Evolutionary conservation across 78 protist species (phyloP).

Genomic region (Trichosphaerium sp.): DNA sequence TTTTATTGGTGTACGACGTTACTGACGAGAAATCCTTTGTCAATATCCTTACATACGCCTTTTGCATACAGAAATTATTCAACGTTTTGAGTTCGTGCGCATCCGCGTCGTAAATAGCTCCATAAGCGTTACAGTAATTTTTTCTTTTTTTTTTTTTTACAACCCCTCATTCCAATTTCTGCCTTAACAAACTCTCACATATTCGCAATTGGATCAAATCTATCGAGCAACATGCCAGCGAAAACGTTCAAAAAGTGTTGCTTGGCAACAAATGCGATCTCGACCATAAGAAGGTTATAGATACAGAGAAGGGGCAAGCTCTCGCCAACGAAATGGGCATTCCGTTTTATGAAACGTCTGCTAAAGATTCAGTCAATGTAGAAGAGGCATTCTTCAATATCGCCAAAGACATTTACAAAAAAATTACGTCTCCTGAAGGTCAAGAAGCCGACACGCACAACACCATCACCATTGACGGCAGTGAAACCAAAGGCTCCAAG

Average conservation of each 20-base stretch:
- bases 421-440: not conserved
- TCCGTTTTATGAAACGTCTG: slow-evolving; percentile 95
- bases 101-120: not conserved
- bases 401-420: slow-evolving; percentile 84
- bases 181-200: no score
- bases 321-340: slow-evolving; percentile 77
- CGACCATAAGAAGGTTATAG: slow-evolving; percentile 64
- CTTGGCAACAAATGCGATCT: slow-evolving; percentile 94
- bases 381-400: slow-evolving; percentile 95
- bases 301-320: slow-evolving; percentile 47
- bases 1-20: slow-evolving; percentile 89
- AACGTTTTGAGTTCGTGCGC: no score
- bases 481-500: not conserved
- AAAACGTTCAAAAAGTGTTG: slow-evolving; percentile 85
- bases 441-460: slow-evolving; percentile 5
- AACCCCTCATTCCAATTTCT: slow-evolving; percentile 1
- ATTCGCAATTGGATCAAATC: slow-evolving; percentile 87
- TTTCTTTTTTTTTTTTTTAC: not conserved
- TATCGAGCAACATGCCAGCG: slow-evolving; percentile 89
- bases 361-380: slow-evolving; percentile 94
- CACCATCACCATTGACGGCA: not conserved
- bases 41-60: not conserved
- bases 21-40: slow-evolving; percentile 70
- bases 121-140: not conserved
- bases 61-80: not conserved